Evolutionary conservation across 352 stramenopile species (phyloP).

Genomic region (Phytophthora colocasiae): DNA sequence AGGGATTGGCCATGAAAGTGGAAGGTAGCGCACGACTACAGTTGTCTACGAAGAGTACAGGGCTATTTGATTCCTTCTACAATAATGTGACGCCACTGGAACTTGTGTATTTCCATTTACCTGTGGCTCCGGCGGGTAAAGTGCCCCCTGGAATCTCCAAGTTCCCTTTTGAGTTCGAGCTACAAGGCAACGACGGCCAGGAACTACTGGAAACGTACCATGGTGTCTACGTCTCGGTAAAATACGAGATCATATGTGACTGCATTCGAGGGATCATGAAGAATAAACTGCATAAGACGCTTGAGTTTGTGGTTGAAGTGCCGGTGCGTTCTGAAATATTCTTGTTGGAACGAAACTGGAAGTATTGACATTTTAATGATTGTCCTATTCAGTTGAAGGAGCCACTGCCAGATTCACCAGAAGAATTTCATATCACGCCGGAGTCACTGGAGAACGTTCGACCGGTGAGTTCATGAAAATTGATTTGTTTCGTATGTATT

Average conservation of each 20-base stretch:
- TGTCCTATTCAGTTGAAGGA: constrained; percentile 48
- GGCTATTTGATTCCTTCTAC: constrained; percentile 88
- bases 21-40: constrained; percentile 84
- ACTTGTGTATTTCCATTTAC: constrained; percentile 87
- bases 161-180: constrained; percentile 91
- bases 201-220: constrained; percentile 93
- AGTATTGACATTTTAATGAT: neutral
- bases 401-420: constrained; percentile 64
- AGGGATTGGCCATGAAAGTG: constrained; percentile 85
- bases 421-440: constrained; percentile 86
- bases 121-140: constrained; percentile 70
- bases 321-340: constrained; percentile 42
- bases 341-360: neutral
- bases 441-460: constrained; percentile 87
- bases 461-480: constrained; percentile 31
- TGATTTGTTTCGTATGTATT: neutral
- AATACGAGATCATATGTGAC: constrained; percentile 89
- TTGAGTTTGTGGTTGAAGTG: constrained; percentile 94
- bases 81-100: constrained; percentile 78
- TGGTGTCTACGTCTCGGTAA: constrained; percentile 91
- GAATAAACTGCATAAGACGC: constrained; percentile 78
- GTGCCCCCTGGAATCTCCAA: constrained; percentile 84
- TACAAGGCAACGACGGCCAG: constrained; percentile 68
- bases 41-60: constrained; percentile 79
- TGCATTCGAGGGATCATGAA: constrained; percentile 91